Conservation (phyloP, 805 yeast genomes). For the Monosporozyma aquatica region DNA sequence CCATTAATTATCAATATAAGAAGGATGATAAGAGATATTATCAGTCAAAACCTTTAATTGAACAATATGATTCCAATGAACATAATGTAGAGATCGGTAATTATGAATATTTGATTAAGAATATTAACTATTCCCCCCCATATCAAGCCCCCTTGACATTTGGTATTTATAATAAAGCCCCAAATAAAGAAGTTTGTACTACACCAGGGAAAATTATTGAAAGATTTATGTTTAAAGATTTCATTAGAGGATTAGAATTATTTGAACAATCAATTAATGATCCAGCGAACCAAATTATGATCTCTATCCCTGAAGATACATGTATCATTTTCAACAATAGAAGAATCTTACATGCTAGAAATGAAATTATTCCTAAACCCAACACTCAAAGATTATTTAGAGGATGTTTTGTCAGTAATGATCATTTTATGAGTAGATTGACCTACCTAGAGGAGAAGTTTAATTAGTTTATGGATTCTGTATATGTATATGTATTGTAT, state of each 20-base stretch:
- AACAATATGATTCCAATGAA: slow-evolving; percentile 39
- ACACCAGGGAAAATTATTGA: slow-evolving; percentile 34
- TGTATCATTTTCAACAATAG: slow-evolving; percentile 67
- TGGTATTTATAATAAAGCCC: slow-evolving; percentile 37
- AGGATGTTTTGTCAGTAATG: slow-evolving; percentile 70
- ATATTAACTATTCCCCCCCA: slow-evolving; percentile 71
- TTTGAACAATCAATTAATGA: slow-evolving; percentile 52
- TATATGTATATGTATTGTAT: neutral
- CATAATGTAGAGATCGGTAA: slow-evolving; percentile 25
- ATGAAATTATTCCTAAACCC: slow-evolving; percentile 44
- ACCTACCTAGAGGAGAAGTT: slow-evolving; percentile 30
- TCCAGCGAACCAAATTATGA: slow-evolving; percentile 44
- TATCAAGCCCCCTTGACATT: slow-evolving; percentile 71
- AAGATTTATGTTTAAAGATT: slow-evolving; percentile 41
- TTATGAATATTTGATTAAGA: slow-evolving; percentile 35
- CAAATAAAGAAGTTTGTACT: slow-evolving; percentile 14
- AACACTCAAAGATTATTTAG: slow-evolving; percentile 51
- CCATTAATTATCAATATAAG: slow-evolving; percentile 60
- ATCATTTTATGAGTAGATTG: slow-evolving; percentile 55
- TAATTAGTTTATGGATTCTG: neutral
- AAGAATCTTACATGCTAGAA: slow-evolving; percentile 60
- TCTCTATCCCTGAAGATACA: slow-evolving; percentile 47
- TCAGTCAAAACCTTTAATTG: slow-evolving; percentile 53
- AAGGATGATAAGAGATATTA: slow-evolving; percentile 54
- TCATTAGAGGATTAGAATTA: slow-evolving; percentile 46